Percentiles rank a stretch among this genome's conserved stretches.
Evolutionary conservation across 306 rosid species (phyloP).

Genomic region (Castanospermum australe): DNA sequence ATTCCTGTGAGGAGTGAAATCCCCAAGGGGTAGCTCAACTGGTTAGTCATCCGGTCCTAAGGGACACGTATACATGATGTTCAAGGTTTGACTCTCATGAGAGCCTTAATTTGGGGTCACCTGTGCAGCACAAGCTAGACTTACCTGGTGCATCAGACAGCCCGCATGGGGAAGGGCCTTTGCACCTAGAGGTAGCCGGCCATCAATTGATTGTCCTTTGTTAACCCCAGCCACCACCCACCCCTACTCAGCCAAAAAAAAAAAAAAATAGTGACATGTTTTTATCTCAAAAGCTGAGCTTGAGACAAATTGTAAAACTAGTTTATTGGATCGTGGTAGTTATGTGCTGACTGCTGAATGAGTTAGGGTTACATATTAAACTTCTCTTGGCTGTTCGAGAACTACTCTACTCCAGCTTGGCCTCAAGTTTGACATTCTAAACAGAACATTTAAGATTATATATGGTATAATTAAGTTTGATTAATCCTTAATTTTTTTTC

Average conservation of each 20-base stretch:
- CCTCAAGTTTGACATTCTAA: not conserved
- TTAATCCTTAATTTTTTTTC: not conserved
- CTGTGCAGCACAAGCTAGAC: not conserved
- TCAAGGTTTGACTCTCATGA: not conserved
- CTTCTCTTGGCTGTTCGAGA: not conserved
- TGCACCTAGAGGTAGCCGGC: not conserved
- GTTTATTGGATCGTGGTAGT: not conserved
- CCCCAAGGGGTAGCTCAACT: not conserved
- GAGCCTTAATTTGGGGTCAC: not conserved
- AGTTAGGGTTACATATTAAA: not conserved
- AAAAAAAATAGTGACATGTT: not conserved
- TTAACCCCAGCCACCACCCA: not conserved
- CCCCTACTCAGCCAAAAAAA: not conserved
- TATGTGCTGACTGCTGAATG: too few relatives aligned
- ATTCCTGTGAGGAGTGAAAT: not conserved
- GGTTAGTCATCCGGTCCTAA: not conserved
- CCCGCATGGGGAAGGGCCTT: not conserved
- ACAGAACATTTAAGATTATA: not conserved
- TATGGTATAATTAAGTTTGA: not conserved
- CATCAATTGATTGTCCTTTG: not conserved
- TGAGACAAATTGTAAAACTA: not conserved
- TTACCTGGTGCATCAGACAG: not conserved
- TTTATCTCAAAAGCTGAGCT: not conserved
- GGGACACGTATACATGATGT: not conserved
- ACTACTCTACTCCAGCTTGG: not conserved